Evolutionary conservation across 1,284 basidiomycete genomes (phyloP).

Genomic region (Tausonia pullulans): DNA sequence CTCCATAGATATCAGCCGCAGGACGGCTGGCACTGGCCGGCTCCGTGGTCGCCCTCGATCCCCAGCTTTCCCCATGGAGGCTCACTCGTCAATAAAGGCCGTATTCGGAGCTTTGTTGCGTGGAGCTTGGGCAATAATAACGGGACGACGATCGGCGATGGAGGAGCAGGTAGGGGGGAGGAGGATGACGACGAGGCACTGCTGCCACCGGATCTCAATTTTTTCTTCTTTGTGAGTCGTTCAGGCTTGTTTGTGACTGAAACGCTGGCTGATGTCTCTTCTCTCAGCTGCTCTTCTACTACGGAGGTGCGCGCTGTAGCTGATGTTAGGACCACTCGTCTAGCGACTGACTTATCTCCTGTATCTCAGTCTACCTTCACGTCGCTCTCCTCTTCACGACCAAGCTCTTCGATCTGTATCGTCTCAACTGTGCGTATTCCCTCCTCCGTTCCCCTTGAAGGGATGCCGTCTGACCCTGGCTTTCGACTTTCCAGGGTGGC

Average conservation of each 20-base stretch:
- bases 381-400: constrained; percentile 45
- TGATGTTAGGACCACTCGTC: not conserved
- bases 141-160: not conserved
- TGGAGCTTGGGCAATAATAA: not conserved
- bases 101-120: no score
- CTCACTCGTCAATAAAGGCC: not conserved
- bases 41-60: not conserved
- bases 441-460: not conserved
- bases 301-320: constrained; percentile 18
- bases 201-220: constrained; percentile 38
- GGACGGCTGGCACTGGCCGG: constrained; percentile 7
- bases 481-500: constrained; percentile 25
- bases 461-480: constrained; percentile 23
- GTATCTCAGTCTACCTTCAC: constrained; percentile 30
- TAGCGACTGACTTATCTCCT: not conserved
- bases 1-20: constrained; percentile 2
- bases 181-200: constrained; percentile 15
- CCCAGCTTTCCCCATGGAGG: not conserved
- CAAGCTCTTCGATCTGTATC: constrained; percentile 44
- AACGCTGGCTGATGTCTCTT: no score
- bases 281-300: constrained; percentile 30
- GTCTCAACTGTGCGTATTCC: constrained; percentile 22
- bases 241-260: no score
- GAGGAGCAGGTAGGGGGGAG: not conserved
- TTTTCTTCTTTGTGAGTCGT: constrained; percentile 34